phyloP scores from a whole-genome alignment of 108 stramenopile genomes.

The Cylindrotheca fusiformis region DNA sequence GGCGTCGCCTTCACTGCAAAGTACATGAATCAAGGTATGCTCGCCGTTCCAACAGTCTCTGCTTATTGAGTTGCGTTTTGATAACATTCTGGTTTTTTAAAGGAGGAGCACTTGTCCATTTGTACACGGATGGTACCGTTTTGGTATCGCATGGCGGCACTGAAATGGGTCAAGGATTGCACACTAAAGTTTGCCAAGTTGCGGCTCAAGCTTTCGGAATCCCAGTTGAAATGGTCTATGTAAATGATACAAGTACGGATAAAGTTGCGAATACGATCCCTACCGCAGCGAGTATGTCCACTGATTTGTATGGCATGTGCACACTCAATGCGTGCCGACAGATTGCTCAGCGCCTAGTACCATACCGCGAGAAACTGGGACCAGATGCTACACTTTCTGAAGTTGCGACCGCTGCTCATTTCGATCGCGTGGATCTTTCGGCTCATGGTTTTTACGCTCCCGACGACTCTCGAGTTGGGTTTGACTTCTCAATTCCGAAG shows the following conservation, averaged over 20 bases:
- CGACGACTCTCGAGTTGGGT: slow-evolving; percentile 73
- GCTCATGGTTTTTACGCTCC: slow-evolving; percentile 93
- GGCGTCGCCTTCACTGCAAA: slow-evolving; percentile 86
- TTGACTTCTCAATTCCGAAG: slow-evolving; percentile 68
- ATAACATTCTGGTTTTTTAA: not conserved
- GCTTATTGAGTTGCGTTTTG: not conserved
- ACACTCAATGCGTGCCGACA: slow-evolving; percentile 92
- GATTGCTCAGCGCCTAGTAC: slow-evolving; percentile 77
- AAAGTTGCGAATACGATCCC: slow-evolving; percentile 90
- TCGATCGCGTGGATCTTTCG: slow-evolving; percentile 82
- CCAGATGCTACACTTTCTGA: slow-evolving; percentile 54
- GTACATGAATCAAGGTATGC: slow-evolving; percentile 85
- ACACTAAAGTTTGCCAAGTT: slow-evolving; percentile 94
- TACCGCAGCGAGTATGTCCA: slow-evolving; percentile 90
- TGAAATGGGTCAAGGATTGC: slow-evolving; percentile 96
- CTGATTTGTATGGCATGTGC: slow-evolving; percentile 96
- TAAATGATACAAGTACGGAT: slow-evolving; percentile 91
- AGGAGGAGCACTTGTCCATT: slow-evolving; percentile 88
- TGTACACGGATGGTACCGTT: slow-evolving; percentile 92
- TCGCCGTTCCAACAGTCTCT: not conserved
- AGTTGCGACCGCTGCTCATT: slow-evolving; percentile 80
- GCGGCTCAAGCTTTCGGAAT: slow-evolving; percentile 93
- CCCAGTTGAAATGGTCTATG: slow-evolving; percentile 76
- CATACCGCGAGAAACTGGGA: slow-evolving; percentile 74
- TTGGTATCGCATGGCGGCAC: slow-evolving; percentile 93